phyloP scores from a whole-genome alignment of 805 yeast genomes.

The Lipomyces yamanashiensis region DNA sequence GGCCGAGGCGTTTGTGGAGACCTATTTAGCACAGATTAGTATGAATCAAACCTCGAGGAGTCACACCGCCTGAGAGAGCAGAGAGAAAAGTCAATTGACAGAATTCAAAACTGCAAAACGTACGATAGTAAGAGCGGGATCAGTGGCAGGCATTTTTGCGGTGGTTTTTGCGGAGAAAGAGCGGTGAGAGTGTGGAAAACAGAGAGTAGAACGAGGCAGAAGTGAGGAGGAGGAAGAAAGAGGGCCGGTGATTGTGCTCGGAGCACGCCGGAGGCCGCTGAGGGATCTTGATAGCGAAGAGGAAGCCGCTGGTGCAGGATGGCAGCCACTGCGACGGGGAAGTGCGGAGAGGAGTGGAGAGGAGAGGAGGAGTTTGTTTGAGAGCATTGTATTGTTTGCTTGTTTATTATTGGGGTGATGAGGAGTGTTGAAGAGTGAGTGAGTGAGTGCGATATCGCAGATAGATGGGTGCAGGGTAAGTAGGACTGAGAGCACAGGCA shows the following conservation, averaged over 20 bases:
- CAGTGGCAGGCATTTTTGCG: constrained; percentile 17
- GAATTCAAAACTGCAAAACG: constrained; percentile 1
- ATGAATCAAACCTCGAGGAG: not conserved
- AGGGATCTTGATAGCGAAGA: not conserved
- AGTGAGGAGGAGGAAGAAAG: too few relatives aligned
- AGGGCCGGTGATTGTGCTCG: not conserved
- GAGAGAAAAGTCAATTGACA: not conserved
- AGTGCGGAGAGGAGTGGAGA: too few relatives aligned
- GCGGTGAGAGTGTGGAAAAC: not conserved
- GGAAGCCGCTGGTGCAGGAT: not conserved
- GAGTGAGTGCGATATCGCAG: not conserved
- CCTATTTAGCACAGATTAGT: constrained; percentile 12
- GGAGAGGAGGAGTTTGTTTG: not conserved
- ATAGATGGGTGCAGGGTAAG: not conserved
- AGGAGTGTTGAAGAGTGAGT: not conserved
- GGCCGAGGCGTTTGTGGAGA: constrained; percentile 80
- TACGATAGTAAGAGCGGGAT: constrained; percentile 27
- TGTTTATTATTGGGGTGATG: not conserved
- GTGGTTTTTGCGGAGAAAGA: constrained; percentile 5
- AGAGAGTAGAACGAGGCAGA: not conserved
- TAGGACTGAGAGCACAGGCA: too few relatives aligned
- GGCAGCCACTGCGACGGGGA: not conserved
- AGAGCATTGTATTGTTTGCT: not conserved
- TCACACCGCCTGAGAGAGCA: not conserved
- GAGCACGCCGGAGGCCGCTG: constrained; percentile 12